Conservation (phyloP, 345 rosid species). For the Populus tremula region DNA sequence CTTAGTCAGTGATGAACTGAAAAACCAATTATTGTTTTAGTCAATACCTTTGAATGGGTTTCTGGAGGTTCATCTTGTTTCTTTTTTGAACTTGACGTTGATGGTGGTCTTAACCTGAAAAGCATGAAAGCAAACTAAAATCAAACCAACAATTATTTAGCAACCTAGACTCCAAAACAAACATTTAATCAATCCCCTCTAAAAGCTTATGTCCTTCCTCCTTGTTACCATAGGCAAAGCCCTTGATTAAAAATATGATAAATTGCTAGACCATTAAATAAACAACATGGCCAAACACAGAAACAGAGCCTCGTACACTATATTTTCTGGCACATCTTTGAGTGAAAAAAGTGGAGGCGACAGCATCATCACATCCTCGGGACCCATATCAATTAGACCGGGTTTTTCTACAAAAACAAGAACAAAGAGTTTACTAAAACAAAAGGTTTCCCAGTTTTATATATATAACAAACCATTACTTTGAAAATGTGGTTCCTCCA, state of each 20-base stretch:
- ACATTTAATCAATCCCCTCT: background rate
- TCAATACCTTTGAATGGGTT: conserved; percentile 51
- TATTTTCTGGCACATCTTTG: conserved; percentile 70
- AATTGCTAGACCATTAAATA: background rate
- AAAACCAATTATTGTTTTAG: background rate
- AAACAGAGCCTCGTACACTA: conserved; percentile 54
- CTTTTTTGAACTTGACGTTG: conserved; percentile 45
- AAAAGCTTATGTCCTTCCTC: background rate
- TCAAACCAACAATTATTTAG: conserved; percentile 6
- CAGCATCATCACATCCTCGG: conserved; percentile 78
- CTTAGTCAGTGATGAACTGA: background rate
- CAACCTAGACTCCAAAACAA: background rate
- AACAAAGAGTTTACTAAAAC: background rate
- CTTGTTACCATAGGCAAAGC: background rate
- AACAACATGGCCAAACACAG: conserved; percentile 7
- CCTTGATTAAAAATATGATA: background rate
- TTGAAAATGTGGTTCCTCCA: conserved; percentile 52
- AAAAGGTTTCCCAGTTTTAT: background rate
- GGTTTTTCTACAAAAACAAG: conserved; percentile 38
- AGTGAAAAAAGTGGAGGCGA: conserved; percentile 78
- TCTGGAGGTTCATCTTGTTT: conserved; percentile 53
- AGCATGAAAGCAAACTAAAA: background rate
- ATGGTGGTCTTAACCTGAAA: conserved; percentile 65
- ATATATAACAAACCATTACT: conserved; percentile 1
- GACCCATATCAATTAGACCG: conserved; percentile 63